These are phyloP conservation scores for Blepharisma stoltei DNA, from an alignment of 73 alveolate species.

Conservation along the genomic window DNA sequence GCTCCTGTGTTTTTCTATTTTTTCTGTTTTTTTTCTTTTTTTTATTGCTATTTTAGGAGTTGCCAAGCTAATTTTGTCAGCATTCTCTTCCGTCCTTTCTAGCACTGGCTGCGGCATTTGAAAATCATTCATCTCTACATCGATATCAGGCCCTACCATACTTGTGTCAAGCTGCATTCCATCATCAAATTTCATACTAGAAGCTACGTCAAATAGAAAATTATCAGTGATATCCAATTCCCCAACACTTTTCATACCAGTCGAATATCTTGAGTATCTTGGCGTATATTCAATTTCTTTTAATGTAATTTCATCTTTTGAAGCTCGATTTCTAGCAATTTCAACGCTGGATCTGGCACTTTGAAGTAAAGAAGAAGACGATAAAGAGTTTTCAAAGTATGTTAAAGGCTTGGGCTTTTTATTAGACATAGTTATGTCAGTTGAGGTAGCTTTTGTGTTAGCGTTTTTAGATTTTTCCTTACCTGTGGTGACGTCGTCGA, in stretches of 20 bases:
- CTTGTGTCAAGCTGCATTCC: too few species aligned
- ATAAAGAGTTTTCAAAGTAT: background rate
- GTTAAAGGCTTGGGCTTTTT: conserved; percentile 14
- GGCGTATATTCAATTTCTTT: too few species aligned
- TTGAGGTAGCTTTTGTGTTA: conserved; percentile 1
- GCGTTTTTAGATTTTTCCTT: background rate
- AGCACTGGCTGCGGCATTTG: conserved; percentile 4
- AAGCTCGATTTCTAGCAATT: background rate
- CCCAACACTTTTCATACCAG: background rate
- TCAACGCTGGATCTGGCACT: background rate
- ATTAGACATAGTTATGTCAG: background rate
- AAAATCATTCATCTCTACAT: background rate
- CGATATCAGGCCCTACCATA: too few species aligned
- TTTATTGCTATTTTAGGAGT: background rate
- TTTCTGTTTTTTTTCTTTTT: background rate
- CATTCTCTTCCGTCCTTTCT: background rate
- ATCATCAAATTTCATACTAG: background rate
- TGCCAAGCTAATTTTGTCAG: background rate
- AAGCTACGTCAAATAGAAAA: background rate
- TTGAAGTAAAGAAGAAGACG: background rate
- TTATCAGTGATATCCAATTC: background rate
- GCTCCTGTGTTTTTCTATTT: background rate
- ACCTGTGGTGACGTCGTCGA: background rate
- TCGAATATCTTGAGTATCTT: too few species aligned
- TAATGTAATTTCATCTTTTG: too few species aligned